Evolutionary conservation across 495 filamentous ascomycete species (phyloP).

Genomic region (Clohesyomyces aquaticus): DNA sequence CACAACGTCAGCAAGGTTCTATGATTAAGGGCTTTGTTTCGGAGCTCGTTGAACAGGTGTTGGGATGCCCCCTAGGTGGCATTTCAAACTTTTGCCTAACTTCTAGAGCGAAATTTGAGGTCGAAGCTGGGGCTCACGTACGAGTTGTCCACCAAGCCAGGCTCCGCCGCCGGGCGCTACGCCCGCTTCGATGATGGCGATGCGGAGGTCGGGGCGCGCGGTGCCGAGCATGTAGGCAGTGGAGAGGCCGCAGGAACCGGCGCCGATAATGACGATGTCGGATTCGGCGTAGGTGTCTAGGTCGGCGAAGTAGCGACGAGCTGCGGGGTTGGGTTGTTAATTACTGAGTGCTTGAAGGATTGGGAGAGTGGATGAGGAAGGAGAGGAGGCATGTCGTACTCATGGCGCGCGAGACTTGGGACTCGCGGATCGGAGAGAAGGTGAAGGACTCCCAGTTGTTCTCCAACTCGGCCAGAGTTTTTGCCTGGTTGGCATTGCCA

Average conservation of each 20-base stretch:
- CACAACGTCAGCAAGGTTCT: too few relatives aligned
- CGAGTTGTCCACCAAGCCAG: conserved; percentile 89
- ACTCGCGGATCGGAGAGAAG: conserved; percentile 86
- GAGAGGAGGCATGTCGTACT: conserved; percentile 46
- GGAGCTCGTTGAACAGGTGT: too few relatives aligned
- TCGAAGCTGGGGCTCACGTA: too few relatives aligned
- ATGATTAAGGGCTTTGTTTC: too few relatives aligned
- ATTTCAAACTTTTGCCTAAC: too few relatives aligned
- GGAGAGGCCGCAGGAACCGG: conserved; percentile 82
- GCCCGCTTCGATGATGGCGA: conserved; percentile 85
- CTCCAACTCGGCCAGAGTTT: conserved; percentile 63
- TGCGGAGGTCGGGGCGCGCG: conserved; percentile 84
- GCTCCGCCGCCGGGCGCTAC: conserved; percentile 88
- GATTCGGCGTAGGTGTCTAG: conserved; percentile 87
- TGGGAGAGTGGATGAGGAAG: neutral
- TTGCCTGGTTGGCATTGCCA: conserved; percentile 53
- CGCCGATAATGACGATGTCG: conserved; percentile 89
- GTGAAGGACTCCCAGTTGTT: conserved; percentile 75
- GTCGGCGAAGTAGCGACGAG: conserved; percentile 85
- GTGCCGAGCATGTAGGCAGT: conserved; percentile 83
- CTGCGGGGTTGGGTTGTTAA: too few relatives aligned
- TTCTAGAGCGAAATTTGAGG: too few relatives aligned
- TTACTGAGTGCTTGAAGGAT: neutral
- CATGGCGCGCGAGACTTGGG: conserved; percentile 89
- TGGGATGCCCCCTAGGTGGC: too few relatives aligned